Percentiles rank a stretch among this genome's conserved stretches.
Evolutionary conservation across 2,329 filamentous ascomycete species (phyloP).

Genomic region (Colletotrichum sidae): DNA sequence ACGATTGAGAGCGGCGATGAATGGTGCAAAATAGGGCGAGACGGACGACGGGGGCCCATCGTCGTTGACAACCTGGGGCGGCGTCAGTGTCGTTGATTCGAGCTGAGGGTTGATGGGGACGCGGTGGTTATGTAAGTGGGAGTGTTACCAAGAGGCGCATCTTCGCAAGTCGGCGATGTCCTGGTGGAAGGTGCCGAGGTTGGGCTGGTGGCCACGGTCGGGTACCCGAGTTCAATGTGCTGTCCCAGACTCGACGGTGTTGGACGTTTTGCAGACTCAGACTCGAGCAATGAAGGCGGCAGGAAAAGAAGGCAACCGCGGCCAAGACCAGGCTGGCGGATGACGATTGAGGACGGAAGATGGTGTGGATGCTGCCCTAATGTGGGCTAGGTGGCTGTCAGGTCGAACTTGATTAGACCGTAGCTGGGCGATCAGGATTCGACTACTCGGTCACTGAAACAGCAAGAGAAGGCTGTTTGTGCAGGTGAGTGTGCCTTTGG

Average conservation of each 20-base stretch:
- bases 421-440: constrained; percentile 15
- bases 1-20: constrained; percentile 62
- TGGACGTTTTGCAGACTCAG: too few species aligned
- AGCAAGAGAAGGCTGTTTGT: constrained; percentile 6
- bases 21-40: constrained; percentile 69
- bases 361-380: not conserved
- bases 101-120: not conserved
- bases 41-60: constrained; percentile 70
- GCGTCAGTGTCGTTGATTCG: constrained; percentile 23
- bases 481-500: not conserved
- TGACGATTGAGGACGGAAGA: constrained; percentile 12
- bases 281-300: not conserved
- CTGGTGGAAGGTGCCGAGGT: not conserved
- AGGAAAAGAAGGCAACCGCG: constrained; percentile 9
- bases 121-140: constrained; percentile 1
- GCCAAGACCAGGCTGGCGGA: constrained; percentile 10
- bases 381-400: not conserved
- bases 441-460: constrained; percentile 5
- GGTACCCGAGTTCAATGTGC: too few species aligned
- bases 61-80: constrained; percentile 58
- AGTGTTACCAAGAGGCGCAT: constrained; percentile 36
- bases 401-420: not conserved
- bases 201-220: not conserved
- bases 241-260: too few species aligned
- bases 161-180: constrained; percentile 28